A percentile compares a stretch with the other conserved stretches of the same genome.
phyloP scores from a whole-genome alignment of 345 rosid genomes.

The Microcos paniculata region DNA sequence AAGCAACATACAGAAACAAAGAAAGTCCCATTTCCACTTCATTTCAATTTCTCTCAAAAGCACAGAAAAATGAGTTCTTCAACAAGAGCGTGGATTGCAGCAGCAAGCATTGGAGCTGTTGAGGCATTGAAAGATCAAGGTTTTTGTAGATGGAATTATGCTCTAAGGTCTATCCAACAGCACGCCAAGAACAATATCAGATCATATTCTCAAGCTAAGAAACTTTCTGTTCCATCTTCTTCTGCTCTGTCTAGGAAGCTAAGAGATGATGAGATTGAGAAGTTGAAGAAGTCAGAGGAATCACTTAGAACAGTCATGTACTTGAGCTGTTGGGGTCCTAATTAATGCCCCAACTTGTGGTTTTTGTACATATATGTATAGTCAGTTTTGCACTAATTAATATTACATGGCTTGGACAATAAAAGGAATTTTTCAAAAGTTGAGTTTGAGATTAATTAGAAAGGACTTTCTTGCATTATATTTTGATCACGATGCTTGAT shows the following conservation, averaged over 20 bases:
- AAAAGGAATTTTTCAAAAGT: not conserved
- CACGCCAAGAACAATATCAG: constrained; percentile 31
- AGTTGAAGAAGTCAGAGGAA: constrained; percentile 23
- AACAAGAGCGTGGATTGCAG: constrained; percentile 48
- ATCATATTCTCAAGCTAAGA: constrained; percentile 34
- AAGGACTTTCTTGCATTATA: not conserved
- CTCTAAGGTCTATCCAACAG: constrained; percentile 37
- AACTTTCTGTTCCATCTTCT: constrained; percentile 15
- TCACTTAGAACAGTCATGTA: constrained; percentile 24
- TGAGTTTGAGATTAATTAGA: not conserved
- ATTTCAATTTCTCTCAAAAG: not conserved
- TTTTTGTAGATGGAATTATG: constrained; percentile 50
- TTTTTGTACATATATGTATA: not conserved
- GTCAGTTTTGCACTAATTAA: not conserved
- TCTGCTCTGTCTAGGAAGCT: constrained; percentile 6
- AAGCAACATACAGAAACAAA: not conserved
- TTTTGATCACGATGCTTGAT: too few species aligned
- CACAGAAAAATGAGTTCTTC: constrained; percentile 24
- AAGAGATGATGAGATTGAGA: constrained; percentile 12
- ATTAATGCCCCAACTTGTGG: not conserved
- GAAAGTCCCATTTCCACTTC: not conserved
- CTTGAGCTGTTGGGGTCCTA: constrained; percentile 40
- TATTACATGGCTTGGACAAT: not conserved
- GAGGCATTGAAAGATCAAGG: constrained; percentile 59
- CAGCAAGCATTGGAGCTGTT: constrained; percentile 48